Conservation (phyloP, 192 early-diverging fungal genomes). For the Umbelopsis vinacea region DNA sequence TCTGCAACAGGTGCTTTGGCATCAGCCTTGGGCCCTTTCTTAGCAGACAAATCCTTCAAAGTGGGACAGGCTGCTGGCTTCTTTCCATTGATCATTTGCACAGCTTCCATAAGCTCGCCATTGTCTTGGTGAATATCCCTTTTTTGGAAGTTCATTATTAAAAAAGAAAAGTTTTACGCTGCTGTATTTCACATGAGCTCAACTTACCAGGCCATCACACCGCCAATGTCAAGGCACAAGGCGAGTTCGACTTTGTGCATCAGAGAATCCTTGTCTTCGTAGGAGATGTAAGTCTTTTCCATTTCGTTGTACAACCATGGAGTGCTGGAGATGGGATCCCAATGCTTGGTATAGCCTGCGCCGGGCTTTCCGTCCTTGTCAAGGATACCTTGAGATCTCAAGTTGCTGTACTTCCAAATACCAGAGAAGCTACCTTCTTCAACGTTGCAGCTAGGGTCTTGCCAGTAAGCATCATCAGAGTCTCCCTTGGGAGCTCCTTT, state of each 20-base stretch:
- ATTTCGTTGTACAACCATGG: slow-evolving; percentile 62
- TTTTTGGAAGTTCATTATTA: neutral
- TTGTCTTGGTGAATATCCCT: slow-evolving; percentile 49
- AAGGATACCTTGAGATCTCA: slow-evolving; percentile 60
- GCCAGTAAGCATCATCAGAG: slow-evolving; percentile 58
- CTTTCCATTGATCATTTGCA: slow-evolving; percentile 27
- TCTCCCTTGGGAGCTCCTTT: slow-evolving; percentile 59
- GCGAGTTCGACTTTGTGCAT: slow-evolving; percentile 64
- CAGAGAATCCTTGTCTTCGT: slow-evolving; percentile 76
- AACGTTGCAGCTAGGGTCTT: slow-evolving; percentile 43
- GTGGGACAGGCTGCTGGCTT: slow-evolving; percentile 15
- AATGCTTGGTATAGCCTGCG: slow-evolving; percentile 59
- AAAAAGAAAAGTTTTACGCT: neutral
- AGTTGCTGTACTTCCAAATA: slow-evolving; percentile 65
- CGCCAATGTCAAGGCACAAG: slow-evolving; percentile 52
- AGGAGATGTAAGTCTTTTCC: slow-evolving; percentile 71
- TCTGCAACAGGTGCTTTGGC: neutral
- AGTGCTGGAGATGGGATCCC: slow-evolving; percentile 56
- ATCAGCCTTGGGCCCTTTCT: neutral
- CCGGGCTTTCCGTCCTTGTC: slow-evolving; percentile 42
- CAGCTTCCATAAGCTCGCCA: slow-evolving; percentile 35
- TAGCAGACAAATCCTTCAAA: neutral
- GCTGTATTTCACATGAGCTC: neutral
- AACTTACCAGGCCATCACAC: slow-evolving; percentile 68
- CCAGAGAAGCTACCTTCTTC: slow-evolving; percentile 49